A percentile compares a stretch with the other conserved stretches of the same genome.
phyloP scores from a whole-genome alignment of 1,284 basidiomycete genomes.

The Omphalotus olearius region DNA sequence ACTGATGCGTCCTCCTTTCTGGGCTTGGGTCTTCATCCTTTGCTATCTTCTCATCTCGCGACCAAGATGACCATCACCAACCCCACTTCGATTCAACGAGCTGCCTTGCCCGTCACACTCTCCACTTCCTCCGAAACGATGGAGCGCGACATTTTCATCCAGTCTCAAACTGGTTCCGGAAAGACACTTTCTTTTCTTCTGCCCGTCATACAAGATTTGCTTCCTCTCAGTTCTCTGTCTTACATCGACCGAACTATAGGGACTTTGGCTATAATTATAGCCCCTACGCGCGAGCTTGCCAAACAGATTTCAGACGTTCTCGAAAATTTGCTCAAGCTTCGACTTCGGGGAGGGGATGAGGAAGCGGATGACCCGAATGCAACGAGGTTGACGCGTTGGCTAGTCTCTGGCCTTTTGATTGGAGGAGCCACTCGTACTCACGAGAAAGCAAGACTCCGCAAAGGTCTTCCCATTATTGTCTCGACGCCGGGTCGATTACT shows the following conservation, averaged over 20 bases:
- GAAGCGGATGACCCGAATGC: constrained; percentile 41
- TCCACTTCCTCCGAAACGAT: constrained; percentile 35
- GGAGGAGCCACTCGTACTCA: constrained; percentile 76
- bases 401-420: constrained; percentile 89
- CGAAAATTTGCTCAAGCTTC: constrained; percentile 16
- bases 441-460: constrained; percentile 60
- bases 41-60: constrained; percentile 78
- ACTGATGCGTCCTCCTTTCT: constrained; percentile 69
- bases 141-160: constrained; percentile 85
- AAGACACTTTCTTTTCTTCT: constrained; percentile 95
- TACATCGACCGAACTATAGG: constrained; percentile 89
- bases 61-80: constrained; percentile 80
- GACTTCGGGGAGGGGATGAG: constrained; percentile 54
- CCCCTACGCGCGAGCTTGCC: constrained; percentile 92
- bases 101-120: constrained; percentile 74
- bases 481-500: constrained; percentile 96
- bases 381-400: constrained; percentile 80
- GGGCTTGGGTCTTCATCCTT: constrained; percentile 76
- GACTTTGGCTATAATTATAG: constrained; percentile 92
- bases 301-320: constrained; percentile 81
- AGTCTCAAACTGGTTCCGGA: constrained; percentile 97
- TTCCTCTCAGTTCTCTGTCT: constrained; percentile 82
- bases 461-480: constrained; percentile 80
- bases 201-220: constrained; percentile 92
- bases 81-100: constrained; percentile 91